Conservation (phyloP, 164 flowering plant genomes). For the Sextonia rubra region DNA sequence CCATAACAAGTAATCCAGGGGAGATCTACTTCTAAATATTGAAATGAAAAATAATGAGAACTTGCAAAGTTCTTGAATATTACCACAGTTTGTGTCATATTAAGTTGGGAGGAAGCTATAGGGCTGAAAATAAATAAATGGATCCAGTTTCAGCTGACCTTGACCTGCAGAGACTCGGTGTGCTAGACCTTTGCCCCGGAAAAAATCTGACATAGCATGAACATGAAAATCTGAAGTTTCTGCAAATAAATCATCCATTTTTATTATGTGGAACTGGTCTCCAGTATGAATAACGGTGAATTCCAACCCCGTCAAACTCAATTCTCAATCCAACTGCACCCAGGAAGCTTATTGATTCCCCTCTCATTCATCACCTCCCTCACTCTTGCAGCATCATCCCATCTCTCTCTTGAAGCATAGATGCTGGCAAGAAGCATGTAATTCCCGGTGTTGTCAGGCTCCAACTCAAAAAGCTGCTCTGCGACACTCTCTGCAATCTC, state of each 20-base stretch:
- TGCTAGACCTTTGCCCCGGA: background rate
- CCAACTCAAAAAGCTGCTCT: conserved; percentile 24
- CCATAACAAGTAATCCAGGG: too few species aligned
- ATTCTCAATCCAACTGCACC: conserved; percentile 33
- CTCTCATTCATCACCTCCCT: conserved; percentile 22
- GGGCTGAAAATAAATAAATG: too few species aligned
- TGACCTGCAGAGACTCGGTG: background rate
- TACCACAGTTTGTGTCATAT: too few species aligned
- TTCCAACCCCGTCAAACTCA: background rate
- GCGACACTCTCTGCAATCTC: conserved; percentile 33
- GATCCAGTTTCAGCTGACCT: too few species aligned
- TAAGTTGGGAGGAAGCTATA: too few species aligned
- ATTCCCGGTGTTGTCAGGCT: conserved; percentile 36
- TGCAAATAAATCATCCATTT: background rate
- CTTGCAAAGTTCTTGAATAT: too few species aligned
- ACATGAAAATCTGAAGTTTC: background rate
- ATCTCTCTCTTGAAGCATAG: conserved; percentile 26
- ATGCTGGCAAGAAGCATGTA: conserved; percentile 32
- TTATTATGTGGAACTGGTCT: background rate
- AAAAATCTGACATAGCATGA: background rate
- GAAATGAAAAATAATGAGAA: too few species aligned
- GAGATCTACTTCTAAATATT: too few species aligned
- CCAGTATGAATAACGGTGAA: background rate
- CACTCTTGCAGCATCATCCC: conserved; percentile 30
- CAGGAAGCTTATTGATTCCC: conserved; percentile 21